Conservation (phyloP, 192 early-diverging fungal genomes). For the Mycoemilia scoparia region DNA sequence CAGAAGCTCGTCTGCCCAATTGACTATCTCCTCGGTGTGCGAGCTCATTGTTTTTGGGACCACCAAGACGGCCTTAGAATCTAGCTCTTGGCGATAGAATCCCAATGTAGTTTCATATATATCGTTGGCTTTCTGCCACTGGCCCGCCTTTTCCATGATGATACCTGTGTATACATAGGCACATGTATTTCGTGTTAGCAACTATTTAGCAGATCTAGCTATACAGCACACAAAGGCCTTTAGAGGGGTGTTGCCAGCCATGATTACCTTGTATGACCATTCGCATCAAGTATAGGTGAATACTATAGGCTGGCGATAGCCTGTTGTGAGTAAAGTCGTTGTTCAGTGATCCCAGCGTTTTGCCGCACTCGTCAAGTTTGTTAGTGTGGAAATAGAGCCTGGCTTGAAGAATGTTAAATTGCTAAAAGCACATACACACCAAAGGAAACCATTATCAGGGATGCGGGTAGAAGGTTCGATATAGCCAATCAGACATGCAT, state of each 20-base stretch:
- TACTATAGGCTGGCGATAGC: slow-evolving; percentile 36
- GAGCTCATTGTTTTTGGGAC: slow-evolving; percentile 21
- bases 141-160: slow-evolving; percentile 12
- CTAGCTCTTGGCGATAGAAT: slow-evolving; percentile 10
- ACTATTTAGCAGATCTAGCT: background rate
- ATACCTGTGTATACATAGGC: slow-evolving; percentile 34
- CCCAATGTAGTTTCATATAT: slow-evolving; percentile 32
- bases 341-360: slow-evolving; percentile 7
- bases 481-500: too few species aligned
- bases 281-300: slow-evolving; percentile 36
- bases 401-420: slow-evolving; percentile 33
- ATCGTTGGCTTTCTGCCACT: slow-evolving; percentile 22
- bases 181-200: background rate
- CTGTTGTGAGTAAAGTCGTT: slow-evolving; percentile 14
- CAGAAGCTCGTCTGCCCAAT: slow-evolving; percentile 52
- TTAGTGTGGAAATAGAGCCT: slow-evolving; percentile 35
- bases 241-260: slow-evolving; percentile 2
- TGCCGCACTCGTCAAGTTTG: slow-evolving; percentile 22
- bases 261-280: slow-evolving; percentile 41
- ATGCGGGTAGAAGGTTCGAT: too few species aligned
- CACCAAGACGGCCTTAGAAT: slow-evolving; percentile 13
- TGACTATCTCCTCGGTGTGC: slow-evolving; percentile 29
- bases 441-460: too few species aligned
- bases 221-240: too few species aligned
- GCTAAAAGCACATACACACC: slow-evolving; percentile 2